Base-by-base conservation (phyloP, 179 eudicot genomes). In the Monotropa hypopitys region DNA sequence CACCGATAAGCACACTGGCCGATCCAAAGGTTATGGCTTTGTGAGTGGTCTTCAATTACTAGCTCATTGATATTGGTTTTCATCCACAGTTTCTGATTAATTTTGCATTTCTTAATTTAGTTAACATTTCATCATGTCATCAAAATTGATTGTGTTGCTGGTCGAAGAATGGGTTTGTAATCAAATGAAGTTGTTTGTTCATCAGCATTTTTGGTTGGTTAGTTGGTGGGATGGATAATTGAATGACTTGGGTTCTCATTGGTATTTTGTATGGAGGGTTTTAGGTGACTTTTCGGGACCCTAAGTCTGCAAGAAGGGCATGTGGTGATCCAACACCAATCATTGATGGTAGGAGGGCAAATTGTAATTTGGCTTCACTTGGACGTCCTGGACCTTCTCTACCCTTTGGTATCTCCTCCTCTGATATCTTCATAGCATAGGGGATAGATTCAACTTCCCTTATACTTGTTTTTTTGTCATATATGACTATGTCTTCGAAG, bases 21-120 rank as follows among this genome's bases (percentile, higher is more conserved):
- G 96, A 12, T 92, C 97, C 74, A 92, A 92, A 63, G 97, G 97
- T 62, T 92, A 91, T 65, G 96, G 97, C 35, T 92, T 92, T 81
- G 96, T 92, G 85, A 88, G 92, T 90, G 47, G 53, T 73, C 59
- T 35, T 54, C 61, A 32, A 49, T 30, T 38, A 5, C 33, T 45
- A 21, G 35, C 32, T 26, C 20, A 70, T 70, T 70, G 54, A 2
- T 35, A 1, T 65, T 7, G 21, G 43, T 42, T 65, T 65, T 38
- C 11, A 67, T 38, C 47, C 3, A 26, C 21, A 9, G 8, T 16
- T 46, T 28, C n/a, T 72, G 40, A 32, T 30, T 49, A 47, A 30
- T 5, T n/a, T 49, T 43, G 30, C 7, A 47, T 72, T 72, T 72
- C 28, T 15, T 42, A 28, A 23, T 35, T 32, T 70, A 1, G 23